phyloP scores from a whole-genome alignment of 257 asterid species.

The Petrea volubilis region DNA sequence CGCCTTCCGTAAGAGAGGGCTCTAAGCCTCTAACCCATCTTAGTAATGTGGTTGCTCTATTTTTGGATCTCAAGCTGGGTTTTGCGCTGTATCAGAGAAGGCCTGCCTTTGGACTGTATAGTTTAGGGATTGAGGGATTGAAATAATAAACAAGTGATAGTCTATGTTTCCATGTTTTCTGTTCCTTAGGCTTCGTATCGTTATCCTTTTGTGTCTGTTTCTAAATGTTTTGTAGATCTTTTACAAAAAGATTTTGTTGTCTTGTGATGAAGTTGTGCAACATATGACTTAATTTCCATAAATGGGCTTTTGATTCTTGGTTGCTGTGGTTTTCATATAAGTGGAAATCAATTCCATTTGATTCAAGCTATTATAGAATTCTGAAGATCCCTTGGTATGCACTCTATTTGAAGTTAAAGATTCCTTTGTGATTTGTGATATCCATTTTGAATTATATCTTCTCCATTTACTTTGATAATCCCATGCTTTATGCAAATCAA shows the following conservation, averaged over 20 bases:
- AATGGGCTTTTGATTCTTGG: neutral
- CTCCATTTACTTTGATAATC: too few relatives aligned
- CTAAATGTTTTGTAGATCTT: too few relatives aligned
- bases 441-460: too few relatives aligned
- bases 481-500: too few relatives aligned
- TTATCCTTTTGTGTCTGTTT: neutral
- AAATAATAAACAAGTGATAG: neutral
- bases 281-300: neutral
- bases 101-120: slow-evolving; percentile 21
- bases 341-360: too few relatives aligned
- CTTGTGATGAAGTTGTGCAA: neutral
- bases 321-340: too few relatives aligned
- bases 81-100: slow-evolving; percentile 14
- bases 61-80: neutral
- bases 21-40: slow-evolving; percentile 71
- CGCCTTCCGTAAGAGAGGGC: slow-evolving; percentile 73
- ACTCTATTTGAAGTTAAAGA: too few relatives aligned
- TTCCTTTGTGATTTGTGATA: too few relatives aligned
- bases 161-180: neutral
- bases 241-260: neutral
- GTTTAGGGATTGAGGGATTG: slow-evolving; percentile 3
- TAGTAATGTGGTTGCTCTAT: slow-evolving; percentile 39
- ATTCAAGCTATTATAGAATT: too few relatives aligned
- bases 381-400: too few relatives aligned
- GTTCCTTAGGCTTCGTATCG: neutral